A percentile compares a stretch with the other conserved stretches of the same genome.
Conservation (phyloP, 75 land plant species). For the Pseudotsuga menziesii region DNA sequence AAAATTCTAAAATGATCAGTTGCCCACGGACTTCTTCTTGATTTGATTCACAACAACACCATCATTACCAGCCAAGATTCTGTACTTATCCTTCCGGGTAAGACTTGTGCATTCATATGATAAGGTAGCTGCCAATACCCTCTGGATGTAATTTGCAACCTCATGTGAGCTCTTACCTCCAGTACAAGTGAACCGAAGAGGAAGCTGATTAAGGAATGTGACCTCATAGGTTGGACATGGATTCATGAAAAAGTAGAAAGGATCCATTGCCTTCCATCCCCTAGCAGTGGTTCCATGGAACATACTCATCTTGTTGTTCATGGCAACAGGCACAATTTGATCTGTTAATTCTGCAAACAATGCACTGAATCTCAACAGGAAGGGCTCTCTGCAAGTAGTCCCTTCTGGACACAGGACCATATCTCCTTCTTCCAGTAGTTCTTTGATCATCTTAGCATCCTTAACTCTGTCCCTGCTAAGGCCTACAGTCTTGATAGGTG, state of each 20-base stretch:
- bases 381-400: slow-evolving; percentile 86
- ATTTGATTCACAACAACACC: slow-evolving; percentile 19
- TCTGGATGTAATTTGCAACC: slow-evolving; percentile 74
- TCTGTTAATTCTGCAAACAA: slow-evolving; percentile 82
- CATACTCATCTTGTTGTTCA: slow-evolving; percentile 55
- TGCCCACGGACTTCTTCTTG: too few relatives aligned
- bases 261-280: slow-evolving; percentile 80
- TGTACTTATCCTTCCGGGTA: slow-evolving; percentile 52
- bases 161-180: slow-evolving; percentile 62
- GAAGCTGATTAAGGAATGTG: slow-evolving; percentile 59
- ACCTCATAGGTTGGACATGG: slow-evolving; percentile 77
- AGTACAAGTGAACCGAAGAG: slow-evolving; percentile 53
- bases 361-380: slow-evolving; percentile 74
- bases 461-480: slow-evolving; percentile 53
- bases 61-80: slow-evolving; percentile 42
- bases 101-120: slow-evolving; percentile 40
- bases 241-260: slow-evolving; percentile 89
- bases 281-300: slow-evolving; percentile 82
- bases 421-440: slow-evolving; percentile 63
- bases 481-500: slow-evolving; percentile 72
- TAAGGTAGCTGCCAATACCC: slow-evolving; percentile 29
- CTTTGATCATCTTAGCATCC: slow-evolving; percentile 59
- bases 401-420: slow-evolving; percentile 87
- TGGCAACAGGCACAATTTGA: slow-evolving; percentile 78
- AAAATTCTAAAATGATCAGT: too few relatives aligned